Conservation (phyloP, 306 rosid species). For the Begonia fuchsioides region DNA sequence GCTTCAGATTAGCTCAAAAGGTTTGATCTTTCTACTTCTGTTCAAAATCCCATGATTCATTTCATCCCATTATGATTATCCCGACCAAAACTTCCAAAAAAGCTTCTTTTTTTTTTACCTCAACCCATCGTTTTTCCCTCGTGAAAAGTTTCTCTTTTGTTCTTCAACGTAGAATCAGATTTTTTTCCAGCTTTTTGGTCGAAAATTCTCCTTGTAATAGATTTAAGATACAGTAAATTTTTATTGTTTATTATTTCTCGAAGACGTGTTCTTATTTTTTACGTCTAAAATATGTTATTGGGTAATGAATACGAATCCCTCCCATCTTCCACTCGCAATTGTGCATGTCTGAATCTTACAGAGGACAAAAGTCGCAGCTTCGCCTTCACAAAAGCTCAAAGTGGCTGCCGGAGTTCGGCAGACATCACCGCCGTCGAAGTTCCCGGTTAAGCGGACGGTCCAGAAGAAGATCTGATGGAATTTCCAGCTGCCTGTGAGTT, state of each 20-base stretch:
- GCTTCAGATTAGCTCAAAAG: conserved; percentile 10
- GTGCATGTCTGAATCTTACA: conserved; percentile 40
- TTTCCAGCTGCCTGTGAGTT: no score
- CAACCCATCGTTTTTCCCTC: not conserved
- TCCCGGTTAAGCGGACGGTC: no score
- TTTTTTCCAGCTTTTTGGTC: conserved; percentile 18
- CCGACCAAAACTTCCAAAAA: not conserved
- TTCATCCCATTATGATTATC: not conserved
- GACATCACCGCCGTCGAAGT: no score
- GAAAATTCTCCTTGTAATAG: not conserved
- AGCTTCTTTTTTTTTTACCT: no score
- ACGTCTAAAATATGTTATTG: conserved; percentile 9
- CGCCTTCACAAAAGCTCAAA: conserved; percentile 35
- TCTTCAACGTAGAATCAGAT: not conserved
- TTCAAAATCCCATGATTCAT: not conserved
- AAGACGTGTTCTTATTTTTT: not conserved
- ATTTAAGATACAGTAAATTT: no score
- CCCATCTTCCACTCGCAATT: conserved; percentile 33
- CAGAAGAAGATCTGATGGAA: no score
- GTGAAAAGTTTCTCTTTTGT: not conserved
- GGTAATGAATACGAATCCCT: conserved; percentile 26
- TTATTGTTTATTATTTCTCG: no score
- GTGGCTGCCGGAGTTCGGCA: conserved; percentile 4
- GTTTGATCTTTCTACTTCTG: not conserved
- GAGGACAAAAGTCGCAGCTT: conserved; percentile 35